A percentile compares a stretch with the other conserved stretches of the same genome.
Evolutionary conservation across 2,329 filamentous ascomycete species (phyloP).

Genomic region (Neoascochyta sp.): DNA sequence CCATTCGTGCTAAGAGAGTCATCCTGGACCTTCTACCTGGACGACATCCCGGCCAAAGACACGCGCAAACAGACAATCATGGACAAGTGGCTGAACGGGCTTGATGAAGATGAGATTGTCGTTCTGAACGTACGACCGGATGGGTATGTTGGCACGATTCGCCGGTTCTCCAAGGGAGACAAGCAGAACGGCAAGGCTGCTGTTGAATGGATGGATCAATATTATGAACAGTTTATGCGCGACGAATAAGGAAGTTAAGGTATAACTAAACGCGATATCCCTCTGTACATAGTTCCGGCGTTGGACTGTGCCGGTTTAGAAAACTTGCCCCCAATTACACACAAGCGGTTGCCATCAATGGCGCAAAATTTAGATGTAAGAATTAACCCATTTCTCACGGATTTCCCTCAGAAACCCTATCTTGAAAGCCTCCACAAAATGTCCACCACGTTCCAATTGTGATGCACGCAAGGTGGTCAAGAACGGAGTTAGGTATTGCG

Average conservation of each 20-base stretch:
- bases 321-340: no score
- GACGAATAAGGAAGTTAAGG: slow-evolving; percentile 16
- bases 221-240: slow-evolving; percentile 49
- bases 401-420: no score
- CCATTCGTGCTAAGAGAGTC: slow-evolving; percentile 61
- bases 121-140: slow-evolving; percentile 69
- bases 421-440: no score
- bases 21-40: slow-evolving; percentile 69
- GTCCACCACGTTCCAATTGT: no score
- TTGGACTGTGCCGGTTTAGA: not conserved
- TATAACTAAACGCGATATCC: not conserved
- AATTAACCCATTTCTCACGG: no score
- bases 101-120: slow-evolving; percentile 56
- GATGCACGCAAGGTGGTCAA: no score
- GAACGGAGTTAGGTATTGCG: no score
- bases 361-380: no score
- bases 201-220: slow-evolving; percentile 48
- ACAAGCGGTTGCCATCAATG: no score
- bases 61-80: slow-evolving; percentile 54
- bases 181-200: slow-evolving; percentile 34
- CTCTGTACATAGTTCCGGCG: slow-evolving; percentile 4
- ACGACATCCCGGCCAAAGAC: slow-evolving; percentile 57
- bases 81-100: slow-evolving; percentile 64
- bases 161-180: slow-evolving; percentile 37
- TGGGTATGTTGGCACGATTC: slow-evolving; percentile 67